phyloP scores from a whole-genome alignment of 257 asterid genomes.

The Henckelia pumila region DNA sequence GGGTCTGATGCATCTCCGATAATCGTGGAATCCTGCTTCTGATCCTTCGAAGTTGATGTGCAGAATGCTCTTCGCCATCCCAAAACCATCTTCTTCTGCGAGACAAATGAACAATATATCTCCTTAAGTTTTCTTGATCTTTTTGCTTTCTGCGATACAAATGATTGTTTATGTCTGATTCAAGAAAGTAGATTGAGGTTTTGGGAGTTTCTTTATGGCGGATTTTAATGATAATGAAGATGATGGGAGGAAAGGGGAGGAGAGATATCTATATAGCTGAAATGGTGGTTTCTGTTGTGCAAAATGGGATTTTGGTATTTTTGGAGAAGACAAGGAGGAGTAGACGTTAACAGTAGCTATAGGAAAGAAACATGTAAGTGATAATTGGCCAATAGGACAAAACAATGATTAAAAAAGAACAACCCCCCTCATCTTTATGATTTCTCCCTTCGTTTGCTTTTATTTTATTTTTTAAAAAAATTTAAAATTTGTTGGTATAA shows the following conservation, averaged over 20 bases:
- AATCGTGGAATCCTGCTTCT: conserved; percentile 30
- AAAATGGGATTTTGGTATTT: conserved; percentile 7
- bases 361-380: conserved; percentile 13
- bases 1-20: conserved; percentile 39
- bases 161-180: neutral
- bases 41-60: conserved; percentile 77
- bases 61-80: conserved; percentile 97
- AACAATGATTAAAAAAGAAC: conserved; percentile 6
- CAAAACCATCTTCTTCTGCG: conserved; percentile 60
- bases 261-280: neutral
- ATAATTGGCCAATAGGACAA: conserved; percentile 24
- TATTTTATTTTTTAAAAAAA: too few species aligned
- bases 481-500: too few species aligned
- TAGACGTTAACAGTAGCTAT: neutral
- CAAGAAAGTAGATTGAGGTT: neutral
- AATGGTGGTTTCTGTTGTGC: conserved; percentile 20
- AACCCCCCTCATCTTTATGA: neutral
- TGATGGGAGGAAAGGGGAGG: conserved; percentile 6
- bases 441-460: neutral
- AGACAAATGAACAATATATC: neutral
- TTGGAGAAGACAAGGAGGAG: conserved; percentile 21
- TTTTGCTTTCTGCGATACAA: neutral
- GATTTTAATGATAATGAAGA: conserved; percentile 16
- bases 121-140: neutral
- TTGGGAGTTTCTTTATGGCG: neutral